Percentiles rank a stretch among this genome's conserved stretches.
These are phyloP conservation scores for Backusella mclennaniae DNA, from an alignment of 192 early-diverging fungal genomes.

Conservation along the genomic window DNA sequence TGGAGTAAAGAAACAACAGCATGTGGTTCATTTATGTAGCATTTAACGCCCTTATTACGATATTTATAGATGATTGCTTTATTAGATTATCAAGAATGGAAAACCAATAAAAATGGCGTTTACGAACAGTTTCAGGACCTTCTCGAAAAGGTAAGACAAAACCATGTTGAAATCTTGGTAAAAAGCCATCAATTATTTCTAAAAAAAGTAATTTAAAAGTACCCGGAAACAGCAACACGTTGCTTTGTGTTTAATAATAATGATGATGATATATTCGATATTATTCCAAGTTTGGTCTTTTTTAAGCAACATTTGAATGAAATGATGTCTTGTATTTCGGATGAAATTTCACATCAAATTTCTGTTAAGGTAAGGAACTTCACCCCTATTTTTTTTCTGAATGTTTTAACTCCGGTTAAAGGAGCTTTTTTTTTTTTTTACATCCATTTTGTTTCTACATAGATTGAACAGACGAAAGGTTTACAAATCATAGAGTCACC, in stretches of 20 bases:
- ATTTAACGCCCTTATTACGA: neutral
- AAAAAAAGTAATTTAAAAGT: conserved; percentile 36
- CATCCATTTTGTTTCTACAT: neutral
- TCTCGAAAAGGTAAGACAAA: conserved; percentile 51
- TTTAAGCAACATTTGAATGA: neutral
- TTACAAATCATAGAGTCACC: neutral
- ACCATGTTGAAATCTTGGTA: neutral
- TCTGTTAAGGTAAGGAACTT: neutral
- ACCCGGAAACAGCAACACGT: conserved; percentile 61
- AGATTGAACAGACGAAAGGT: neutral
- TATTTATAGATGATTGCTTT: conserved; percentile 70
- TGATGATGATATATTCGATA: conserved; percentile 1
- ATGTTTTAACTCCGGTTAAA: too few relatives aligned
- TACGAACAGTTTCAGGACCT: conserved; percentile 57
- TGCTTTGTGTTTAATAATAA: conserved; percentile 81
- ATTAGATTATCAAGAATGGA: conserved; percentile 71
- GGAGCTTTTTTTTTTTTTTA: neutral
- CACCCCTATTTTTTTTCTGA: neutral
- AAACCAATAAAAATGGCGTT: conserved; percentile 52
- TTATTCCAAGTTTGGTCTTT: neutral
- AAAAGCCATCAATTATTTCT: neutral
- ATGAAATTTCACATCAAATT: neutral
- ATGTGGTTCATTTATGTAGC: neutral
- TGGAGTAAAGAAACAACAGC: conserved; percentile 47
- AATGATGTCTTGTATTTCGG: neutral